Evolutionary conservation across 139 green algal species (phyloP), one percentile per base, ranked within the genome.

Genomic region (Dunaliella primolecta): DNA sequence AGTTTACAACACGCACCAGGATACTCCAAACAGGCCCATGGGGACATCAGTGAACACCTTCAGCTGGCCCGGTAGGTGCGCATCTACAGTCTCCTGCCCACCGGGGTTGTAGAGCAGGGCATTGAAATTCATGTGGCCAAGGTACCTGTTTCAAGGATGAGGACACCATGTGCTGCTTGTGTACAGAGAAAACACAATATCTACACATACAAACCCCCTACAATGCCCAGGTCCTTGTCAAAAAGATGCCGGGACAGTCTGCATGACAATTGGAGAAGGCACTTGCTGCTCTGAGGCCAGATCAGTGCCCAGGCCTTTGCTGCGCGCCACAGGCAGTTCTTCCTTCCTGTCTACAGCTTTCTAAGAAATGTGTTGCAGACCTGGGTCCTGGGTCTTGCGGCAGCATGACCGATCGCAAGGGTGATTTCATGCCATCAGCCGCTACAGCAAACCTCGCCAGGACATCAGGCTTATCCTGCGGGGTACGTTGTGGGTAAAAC

Each of bases 61-160:
- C 35, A 86, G 25, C 56, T 80, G 32, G 35, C 78, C 82, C 55
- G 84, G 86, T 32, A 82, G 36, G 38, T 84, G 84, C 2, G 81
- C 81, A 3, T 86, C 78, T 32, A 86, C 82, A 31, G 75, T 32
- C 0, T 64, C 38, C 34, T 76, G 81, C 33, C 83, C 64, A 3
- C 77, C 81, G 29, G 88, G 82, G 78, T 88, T 87, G 37, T 79
- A 64, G 2, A 91, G 31, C 27, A 93, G 25, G 23, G 88, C 86
- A 75, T 93, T 93, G 88, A 88, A 93, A 56, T 90, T 92, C 83
- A 93, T 90, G 77, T 89, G 85, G 33, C 87, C 84, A 55, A 92
- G 85, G 56, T 84, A 88, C 30, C 86, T 88, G 85, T 21, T 0
- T 20, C 34, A 25, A 30, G 38, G 1, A n/a, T n/a, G n/a, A n/a